Percentiles rank a stretch among this genome's conserved stretches.
phyloP scores from a whole-genome alignment of 495 filamentous ascomycete species.

The Lophium mytilinum region DNA sequence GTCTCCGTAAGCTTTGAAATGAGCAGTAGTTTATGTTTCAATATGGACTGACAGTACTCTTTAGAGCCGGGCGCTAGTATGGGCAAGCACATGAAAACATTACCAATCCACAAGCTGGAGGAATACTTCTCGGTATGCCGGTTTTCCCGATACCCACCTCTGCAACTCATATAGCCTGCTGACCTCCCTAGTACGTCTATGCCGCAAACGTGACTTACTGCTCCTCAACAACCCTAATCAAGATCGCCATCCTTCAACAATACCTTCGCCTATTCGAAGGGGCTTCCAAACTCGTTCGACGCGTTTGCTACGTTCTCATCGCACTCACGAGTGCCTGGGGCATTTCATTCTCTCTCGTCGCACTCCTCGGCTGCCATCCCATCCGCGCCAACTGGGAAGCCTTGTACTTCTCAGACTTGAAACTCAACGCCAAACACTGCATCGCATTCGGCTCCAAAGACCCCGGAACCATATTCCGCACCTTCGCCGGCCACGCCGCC shows the following conservation, averaged over 20 bases:
- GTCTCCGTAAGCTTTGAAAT: constrained; percentile 12
- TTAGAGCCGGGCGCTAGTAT: constrained; percentile 16
- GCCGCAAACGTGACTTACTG: constrained; percentile 17
- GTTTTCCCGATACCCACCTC: not conserved
- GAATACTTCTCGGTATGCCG: constrained; percentile 14
- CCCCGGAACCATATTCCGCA: constrained; percentile 7
- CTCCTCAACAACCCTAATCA: constrained; percentile 19
- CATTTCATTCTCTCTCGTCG: constrained; percentile 14
- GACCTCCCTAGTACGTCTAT: constrained; percentile 10
- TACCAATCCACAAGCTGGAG: not conserved
- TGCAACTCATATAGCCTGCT: not conserved
- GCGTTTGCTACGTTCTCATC: constrained; percentile 4
- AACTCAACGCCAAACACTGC: constrained; percentile 5
- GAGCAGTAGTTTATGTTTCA: not conserved
- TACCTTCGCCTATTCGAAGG: constrained; percentile 21
- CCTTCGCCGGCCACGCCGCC: constrained; percentile 9
- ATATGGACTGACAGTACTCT: not conserved
- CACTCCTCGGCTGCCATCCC: constrained; percentile 15
- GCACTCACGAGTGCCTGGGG: constrained; percentile 10
- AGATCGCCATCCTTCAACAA: constrained; percentile 21
- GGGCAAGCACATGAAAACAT: constrained; percentile 17
- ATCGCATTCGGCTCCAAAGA: constrained; percentile 20
- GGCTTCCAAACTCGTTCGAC: not conserved
- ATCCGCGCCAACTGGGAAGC: constrained; percentile 19
- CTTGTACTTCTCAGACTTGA: not conserved